Evolutionary conservation across 768 basidiomycete genomes (phyloP).

Genomic region (Boletus vermiculosoides): DNA sequence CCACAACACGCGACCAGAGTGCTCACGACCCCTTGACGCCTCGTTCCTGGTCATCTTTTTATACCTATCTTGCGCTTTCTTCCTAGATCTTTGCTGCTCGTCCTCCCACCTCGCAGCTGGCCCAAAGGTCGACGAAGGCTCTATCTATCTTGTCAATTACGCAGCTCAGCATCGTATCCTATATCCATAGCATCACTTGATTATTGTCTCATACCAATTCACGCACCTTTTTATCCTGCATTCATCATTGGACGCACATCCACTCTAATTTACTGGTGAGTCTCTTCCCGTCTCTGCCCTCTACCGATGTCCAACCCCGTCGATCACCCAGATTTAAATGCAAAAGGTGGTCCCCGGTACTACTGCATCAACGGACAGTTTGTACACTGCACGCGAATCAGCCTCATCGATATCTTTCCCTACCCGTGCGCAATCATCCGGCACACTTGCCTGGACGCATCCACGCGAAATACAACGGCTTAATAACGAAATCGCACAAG

Average conservation of each 20-base stretch:
- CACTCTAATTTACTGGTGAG: constrained; percentile 49
- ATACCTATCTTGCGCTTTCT: constrained; percentile 51
- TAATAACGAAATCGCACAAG: constrained; percentile 39
- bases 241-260: constrained; percentile 42
- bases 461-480: constrained; percentile 40
- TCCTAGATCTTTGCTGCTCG: constrained; percentile 40
- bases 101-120: constrained; percentile 35
- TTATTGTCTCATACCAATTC: constrained; percentile 47
- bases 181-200: constrained; percentile 44
- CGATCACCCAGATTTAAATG: constrained; percentile 55
- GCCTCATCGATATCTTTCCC: constrained; percentile 31
- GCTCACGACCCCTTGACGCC: constrained; percentile 61
- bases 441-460: constrained; percentile 49
- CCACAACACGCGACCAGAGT: constrained; percentile 40
- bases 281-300: constrained; percentile 16
- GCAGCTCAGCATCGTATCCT: constrained; percentile 40
- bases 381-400: constrained; percentile 39
- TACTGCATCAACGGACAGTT: constrained; percentile 39
- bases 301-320: constrained; percentile 21
- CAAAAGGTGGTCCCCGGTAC: constrained; percentile 64
- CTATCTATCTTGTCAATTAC: constrained; percentile 41
- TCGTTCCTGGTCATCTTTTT: constrained; percentile 44
- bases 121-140: constrained; percentile 37
- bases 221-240: constrained; percentile 48
- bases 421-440: constrained; percentile 30